Evolutionary conservation across 106 monocot genomes (phyloP).

Genomic region (Acanthochlamys bracteata): DNA sequence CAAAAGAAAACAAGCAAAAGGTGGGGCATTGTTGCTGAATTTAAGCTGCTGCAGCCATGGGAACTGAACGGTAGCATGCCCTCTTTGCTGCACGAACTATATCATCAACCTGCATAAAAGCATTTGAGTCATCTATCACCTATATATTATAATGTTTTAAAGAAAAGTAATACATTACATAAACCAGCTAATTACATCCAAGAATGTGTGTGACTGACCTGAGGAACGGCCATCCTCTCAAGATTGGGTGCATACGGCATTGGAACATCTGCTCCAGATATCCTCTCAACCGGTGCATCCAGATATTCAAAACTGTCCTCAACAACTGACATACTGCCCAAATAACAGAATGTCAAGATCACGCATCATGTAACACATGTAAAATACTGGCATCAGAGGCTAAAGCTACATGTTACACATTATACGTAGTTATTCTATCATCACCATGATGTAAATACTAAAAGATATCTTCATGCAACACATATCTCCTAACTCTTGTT

Average conservation of each 20-base stretch:
- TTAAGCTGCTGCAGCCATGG: conserved; percentile 47
- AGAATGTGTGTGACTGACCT: conserved; percentile 28
- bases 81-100: conserved; percentile 64
- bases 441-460: no score
- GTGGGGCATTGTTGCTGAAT: background rate
- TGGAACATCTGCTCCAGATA: conserved; percentile 90
- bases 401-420: background rate
- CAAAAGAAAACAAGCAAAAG: background rate
- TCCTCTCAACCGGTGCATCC: conserved; percentile 90
- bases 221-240: conserved; percentile 89
- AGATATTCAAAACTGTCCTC: conserved; percentile 94
- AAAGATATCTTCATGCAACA: no score
- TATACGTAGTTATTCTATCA: no score
- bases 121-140: background rate
- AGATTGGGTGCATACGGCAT: conserved; percentile 95
- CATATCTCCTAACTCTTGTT: no score
- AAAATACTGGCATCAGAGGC: background rate
- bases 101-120: conserved; percentile 43
- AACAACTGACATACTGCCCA: conserved; percentile 53
- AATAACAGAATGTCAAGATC: conserved; percentile 3
- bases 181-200: background rate
- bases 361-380: background rate
- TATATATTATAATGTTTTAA: background rate
- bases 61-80: conserved; percentile 52
- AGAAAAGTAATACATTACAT: background rate